Percentiles rank a stretch among this genome's conserved stretches.
Evolutionary conservation across 306 rosid genomes (phyloP).

Genomic region (Fragaria iinumae): DNA sequence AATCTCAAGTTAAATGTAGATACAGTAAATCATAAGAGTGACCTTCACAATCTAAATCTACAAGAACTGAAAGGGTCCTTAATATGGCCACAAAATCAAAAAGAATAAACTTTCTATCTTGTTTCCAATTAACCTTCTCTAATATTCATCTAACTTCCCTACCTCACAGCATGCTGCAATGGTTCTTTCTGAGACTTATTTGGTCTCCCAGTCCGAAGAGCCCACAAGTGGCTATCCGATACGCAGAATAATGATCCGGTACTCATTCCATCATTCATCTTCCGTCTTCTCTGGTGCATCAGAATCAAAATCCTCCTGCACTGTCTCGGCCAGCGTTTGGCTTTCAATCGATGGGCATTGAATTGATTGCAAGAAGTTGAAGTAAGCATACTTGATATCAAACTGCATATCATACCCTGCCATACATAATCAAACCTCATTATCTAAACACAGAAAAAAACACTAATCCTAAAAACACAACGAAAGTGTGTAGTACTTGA

Average conservation of each 20-base stretch:
- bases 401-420: slow-evolving; percentile 96
- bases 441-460: slow-evolving; percentile 14
- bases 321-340: slow-evolving; percentile 12
- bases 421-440: slow-evolving; percentile 29
- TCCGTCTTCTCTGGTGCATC: slow-evolving; percentile 3
- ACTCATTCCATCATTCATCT: neutral
- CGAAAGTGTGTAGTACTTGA: neutral
- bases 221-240: neutral
- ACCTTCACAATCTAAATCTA: neutral
- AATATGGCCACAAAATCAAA: neutral
- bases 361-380: slow-evolving; percentile 71
- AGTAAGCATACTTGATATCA: slow-evolving; percentile 77
- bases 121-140: neutral
- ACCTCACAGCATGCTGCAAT: neutral
- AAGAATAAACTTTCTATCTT: neutral
- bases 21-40: neutral
- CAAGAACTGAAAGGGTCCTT: neutral
- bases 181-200: neutral
- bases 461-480: neutral
- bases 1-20: neutral
- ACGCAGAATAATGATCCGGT: neutral
- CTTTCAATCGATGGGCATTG: slow-evolving; percentile 26
- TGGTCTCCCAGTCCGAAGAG: neutral
- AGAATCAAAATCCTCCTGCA: slow-evolving; percentile 28
- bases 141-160: neutral